Base-by-base conservation (phyloP, 2,329 filamentous ascomycete species). In the Nemania diffusa region DNA sequence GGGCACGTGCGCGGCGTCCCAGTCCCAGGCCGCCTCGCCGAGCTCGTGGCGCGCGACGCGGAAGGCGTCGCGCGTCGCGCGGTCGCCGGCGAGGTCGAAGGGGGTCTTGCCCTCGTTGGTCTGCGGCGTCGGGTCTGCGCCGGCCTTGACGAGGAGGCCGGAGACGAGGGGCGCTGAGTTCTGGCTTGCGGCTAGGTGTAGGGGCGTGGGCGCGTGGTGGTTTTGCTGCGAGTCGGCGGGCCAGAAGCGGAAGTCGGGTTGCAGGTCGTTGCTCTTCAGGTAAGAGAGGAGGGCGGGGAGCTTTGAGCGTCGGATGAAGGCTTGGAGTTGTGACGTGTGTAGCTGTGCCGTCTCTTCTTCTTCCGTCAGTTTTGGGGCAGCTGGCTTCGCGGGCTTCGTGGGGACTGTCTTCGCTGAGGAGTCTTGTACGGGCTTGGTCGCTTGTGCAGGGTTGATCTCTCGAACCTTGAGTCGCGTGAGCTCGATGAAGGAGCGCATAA, bases 401-500 rank as follows among this genome's bases (percentile, higher is more conserved):
- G 80, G 72, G 78, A 77, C 84, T 50, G 71, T 71, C 20, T 68
- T 73, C 64, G 74, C 79, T 74, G 64, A 37, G 7, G 85, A 80
- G 5, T 81, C 74, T 44, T 80, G 79, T 72, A 82, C 85, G 37
- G 78, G 78, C 67, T 85, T 69, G 26, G 9, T 24, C 32, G 57
- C 83, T 13, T 89, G 85, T 2, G 84, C 85, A 70, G 93, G 91
- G 65, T 92, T 87, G 29, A 98, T 87, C 69, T 92, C 91, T 56
- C 88, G 89, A 53, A 97, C 86, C 79, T 99, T 97, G 17, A 97
- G 86, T 17, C 96, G 86, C 0, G 96, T 99, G 34, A 99, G 85
- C 81, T 99, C 96, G 69, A 97, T 92, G 74, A 97, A 99, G 0
- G 92, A 92, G 44, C 95, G 89, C 91, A 98, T 96, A 0, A 99